Evolutionary conservation across 2,329 filamentous ascomycete species (phyloP), one percentile per base, ranked within the genome.

Genomic region (Trichoderma citrinoviride): DNA sequence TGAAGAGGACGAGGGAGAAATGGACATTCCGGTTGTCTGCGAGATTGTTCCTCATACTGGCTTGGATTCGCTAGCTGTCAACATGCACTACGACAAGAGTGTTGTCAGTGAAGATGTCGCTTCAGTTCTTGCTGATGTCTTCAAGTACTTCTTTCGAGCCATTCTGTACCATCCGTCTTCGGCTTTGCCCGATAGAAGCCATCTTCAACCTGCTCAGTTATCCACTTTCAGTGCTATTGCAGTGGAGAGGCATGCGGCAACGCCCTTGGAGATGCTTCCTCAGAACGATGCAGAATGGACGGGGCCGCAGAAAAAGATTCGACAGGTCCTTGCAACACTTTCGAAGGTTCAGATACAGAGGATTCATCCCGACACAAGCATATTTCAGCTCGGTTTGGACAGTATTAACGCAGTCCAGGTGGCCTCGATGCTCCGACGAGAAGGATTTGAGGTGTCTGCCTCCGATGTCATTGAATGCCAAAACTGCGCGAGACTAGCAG

Each of bases 331-430:
- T 19, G 81, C 85, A 0, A 77, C 77, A 7, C 80, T 95, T 25
- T 87, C 90, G 0, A 78, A 80, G 1, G 76, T 83, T 5, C 73
- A 83, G 0, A 64, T 73, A 2, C 71, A 80, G 0, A 78, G 77
- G 0, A 88, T 97, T 53, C 71, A 73, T 3, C 82, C 81, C 14
- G 73, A 83, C 10, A 92, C 87, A 0, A 92, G 91, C 0, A 92
- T 98, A 55, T 96, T 94, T 71, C 87, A 90, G 65, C 84, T 97
- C n/a, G 94, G 94, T 0, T 79, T 97, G 3, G 93, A 97, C 76
- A 97, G 93, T 73, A 95, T 98, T 71, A 93, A 90, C 66, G 91
- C 92, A 0, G 83, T 89, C 5, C 93, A 97, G 71, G 81, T 97
- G 10, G 91, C 92, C 0, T 83, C 86, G 1, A 78, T 82, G 27